A percentile compares a stretch with the other conserved stretches of the same genome.
These are phyloP conservation scores for Botrytis aclada DNA, from an alignment of 2,329 filamentous ascomycete genomes.

Conservation along the genomic window DNA sequence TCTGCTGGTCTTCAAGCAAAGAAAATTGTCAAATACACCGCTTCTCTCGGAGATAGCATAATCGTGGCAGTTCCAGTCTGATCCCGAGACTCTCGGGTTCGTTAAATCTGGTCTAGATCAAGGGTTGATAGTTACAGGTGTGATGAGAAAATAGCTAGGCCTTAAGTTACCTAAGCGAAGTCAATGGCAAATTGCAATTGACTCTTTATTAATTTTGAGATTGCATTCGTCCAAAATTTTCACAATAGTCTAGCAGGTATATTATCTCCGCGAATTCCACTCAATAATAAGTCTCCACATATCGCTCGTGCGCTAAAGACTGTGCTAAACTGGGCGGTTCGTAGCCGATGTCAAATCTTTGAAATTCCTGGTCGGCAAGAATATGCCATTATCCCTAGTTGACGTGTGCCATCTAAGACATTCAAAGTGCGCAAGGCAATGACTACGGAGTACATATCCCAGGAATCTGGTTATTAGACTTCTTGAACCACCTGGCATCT, in stretches of 20 bases:
- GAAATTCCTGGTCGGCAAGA: neutral
- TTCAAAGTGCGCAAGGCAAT: neutral
- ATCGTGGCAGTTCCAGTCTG: neutral
- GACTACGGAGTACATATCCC: neutral
- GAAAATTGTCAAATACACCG: neutral
- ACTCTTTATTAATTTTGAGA: neutral
- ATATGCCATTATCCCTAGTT: neutral
- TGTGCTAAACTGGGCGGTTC: neutral
- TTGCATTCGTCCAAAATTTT: neutral
- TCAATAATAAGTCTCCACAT: neutral
- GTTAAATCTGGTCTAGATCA: neutral
- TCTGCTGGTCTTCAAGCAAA: neutral
- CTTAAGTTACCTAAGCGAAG: neutral
- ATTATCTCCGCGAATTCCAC: neutral
- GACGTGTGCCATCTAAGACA: neutral
- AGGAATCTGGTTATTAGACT: neutral
- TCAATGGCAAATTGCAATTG: neutral
- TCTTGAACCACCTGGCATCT: too few relatives aligned
- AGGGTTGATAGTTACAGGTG: neutral
- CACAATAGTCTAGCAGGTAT: neutral
- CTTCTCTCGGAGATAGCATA: slow-evolving; percentile 8
- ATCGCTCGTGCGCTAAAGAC: neutral
- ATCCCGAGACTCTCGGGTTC: neutral
- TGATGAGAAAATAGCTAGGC: neutral
- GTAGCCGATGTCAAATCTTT: neutral